Conservation (phyloP, 352 stramenopile species). For the Pseudoperonospora humuli region DNA sequence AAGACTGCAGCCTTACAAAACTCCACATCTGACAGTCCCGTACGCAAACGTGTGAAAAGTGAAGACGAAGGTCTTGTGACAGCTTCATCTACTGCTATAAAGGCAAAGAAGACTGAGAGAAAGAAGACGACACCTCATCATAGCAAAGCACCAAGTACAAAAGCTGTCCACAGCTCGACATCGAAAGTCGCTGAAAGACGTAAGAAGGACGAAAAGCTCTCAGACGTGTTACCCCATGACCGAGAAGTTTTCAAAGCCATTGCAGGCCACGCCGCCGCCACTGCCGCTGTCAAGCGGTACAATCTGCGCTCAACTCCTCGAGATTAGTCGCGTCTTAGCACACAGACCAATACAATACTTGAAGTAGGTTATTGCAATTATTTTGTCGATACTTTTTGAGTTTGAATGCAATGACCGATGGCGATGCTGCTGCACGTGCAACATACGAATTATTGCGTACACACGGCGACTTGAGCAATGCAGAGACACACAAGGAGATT, state of each 20-base stretch:
- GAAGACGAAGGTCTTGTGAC: conserved; percentile 2
- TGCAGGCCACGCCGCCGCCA: conserved; percentile 51
- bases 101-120: conserved; percentile 20
- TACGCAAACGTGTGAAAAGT: conserved; percentile 27
- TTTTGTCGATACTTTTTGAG: not conserved
- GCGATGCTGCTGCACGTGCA: conserved; percentile 2
- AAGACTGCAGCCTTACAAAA: conserved; percentile 10
- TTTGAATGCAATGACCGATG: conserved; percentile 5
- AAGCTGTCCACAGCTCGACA: conserved; percentile 6
- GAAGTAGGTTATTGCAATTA: conserved; percentile 7
- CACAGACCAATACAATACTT: conserved; percentile 6
- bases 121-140: conserved; percentile 13
- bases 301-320: conserved; percentile 29
- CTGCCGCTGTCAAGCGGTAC: conserved; percentile 43
- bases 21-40: conserved; percentile 11
- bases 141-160: conserved; percentile 3
- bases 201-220: conserved; percentile 4
- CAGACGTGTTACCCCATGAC: conserved; percentile 29
- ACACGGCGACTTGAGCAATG: conserved; percentile 13
- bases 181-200: conserved; percentile 8
- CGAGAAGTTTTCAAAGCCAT: conserved; percentile 53
- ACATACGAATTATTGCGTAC: conserved; percentile 29
- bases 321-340: not conserved
- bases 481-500: conserved; percentile 34
- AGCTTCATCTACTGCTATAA: conserved; percentile 1